Base-by-base conservation (phyloP, 2,329 filamentous ascomycete species). In the Akanthomyces uredinophilus region DNA sequence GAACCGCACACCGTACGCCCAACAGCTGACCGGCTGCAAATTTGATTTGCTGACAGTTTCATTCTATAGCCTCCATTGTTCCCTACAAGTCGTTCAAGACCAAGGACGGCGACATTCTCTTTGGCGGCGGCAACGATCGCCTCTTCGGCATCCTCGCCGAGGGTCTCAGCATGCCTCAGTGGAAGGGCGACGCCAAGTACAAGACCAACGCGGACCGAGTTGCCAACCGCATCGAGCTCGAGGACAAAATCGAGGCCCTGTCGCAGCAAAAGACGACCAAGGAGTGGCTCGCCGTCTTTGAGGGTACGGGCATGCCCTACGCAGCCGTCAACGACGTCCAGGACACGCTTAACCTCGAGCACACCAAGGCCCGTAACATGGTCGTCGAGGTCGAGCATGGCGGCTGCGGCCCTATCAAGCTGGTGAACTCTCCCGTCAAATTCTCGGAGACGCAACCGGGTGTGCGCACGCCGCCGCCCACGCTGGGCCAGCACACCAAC, bases 341-440 rank as follows among this genome's bases (percentile, higher is more conserved):
- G 73, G 84, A 82, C 22, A 91, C 95, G 0, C 78, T 99, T 58
- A 87, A 89, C 64, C 92, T 97, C 71, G 84, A 88, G 65, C 95
- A 99, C 75, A 92, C 92, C 77, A 79, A 77, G 77, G 93, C 93
- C 24, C 84, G 95, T 63, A 84, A 88, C 64, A 99, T 99, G 95
- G 89, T 99, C 1, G 85, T 91, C 16, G 89, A 96, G 71, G 80
- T 97, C 50, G 85, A 96, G 0, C 95, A 99, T 71, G 85, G 85
- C 5, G 80, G 82, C 8, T 98, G 94, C 73, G 95, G 95, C 0
- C 84, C 88, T 0, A 88, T 99, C 65, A 93, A 92, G 75, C 79
- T 99, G 71, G 89, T 99, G 60, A 97, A 96, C 70, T 96, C 92
- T 0, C 95, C 95, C 0, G 88, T 99, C 63, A 99, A 99, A 74